Base-by-base conservation (phyloP, 169 alveolate species). In the Cryptosporidium xiaoi region DNA sequence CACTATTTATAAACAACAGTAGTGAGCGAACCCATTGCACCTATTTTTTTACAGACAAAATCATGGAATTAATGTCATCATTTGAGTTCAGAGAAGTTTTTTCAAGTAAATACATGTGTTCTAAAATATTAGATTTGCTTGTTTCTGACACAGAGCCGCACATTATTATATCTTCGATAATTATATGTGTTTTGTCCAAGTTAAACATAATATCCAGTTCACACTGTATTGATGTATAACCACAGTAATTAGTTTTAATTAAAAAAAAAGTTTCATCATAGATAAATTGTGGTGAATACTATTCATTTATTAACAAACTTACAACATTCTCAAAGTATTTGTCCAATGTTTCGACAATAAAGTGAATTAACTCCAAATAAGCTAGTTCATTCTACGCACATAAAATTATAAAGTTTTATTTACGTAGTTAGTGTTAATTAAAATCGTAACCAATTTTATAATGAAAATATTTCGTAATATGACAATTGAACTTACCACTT, bases 151-250 rank as follows among this genome's bases (percentile, higher is more conserved):
- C 95, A 71, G 95, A 90, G 3, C 99, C 99, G 92, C 94, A 95
- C 96, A 94, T 95, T 6, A 98, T 93, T 97, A 98, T 97, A 91
- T 98, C 99, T 84, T 98, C 99, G 20, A 98, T 92, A 50, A 98
- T 97, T 92, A 97, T 96, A 90, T 98, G 99, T 24, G 99, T 99
- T 93, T 98, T 98, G 90, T 98, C 99, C 60, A 98, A 91, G 71
- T 97, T 97, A 91, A 96, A 98, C 99, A 97, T 95, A 90, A 97
- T 95, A 89, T 97, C 99, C 18, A 97, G 94, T 82, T 96, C 98
- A 82, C 97, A 95, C 64, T 85, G 24, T 7, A 5, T 12, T 7
- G 29, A 18, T 20, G 24, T 10, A 24, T 27, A 1, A 62, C 1
- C 6, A 6, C 33, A 34, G 33, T 34, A 24, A 24, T 77, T 56